Percentiles rank a stretch among this genome's conserved stretches.
These are phyloP conservation scores for Lasiosphaeria hispida DNA, from an alignment of 495 filamentous ascomycete species.

Conservation along the genomic window DNA sequence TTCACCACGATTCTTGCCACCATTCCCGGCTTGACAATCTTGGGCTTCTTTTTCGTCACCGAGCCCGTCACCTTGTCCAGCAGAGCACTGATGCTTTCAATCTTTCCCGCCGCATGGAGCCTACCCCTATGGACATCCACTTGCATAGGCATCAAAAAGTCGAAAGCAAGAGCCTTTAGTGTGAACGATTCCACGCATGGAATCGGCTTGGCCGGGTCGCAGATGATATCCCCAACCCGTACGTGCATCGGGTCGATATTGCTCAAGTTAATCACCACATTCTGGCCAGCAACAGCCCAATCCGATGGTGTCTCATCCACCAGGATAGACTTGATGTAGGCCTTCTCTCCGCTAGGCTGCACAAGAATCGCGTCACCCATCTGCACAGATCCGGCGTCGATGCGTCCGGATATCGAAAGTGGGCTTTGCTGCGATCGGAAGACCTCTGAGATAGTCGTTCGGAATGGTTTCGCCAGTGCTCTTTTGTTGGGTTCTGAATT, in stretches of 20 bases:
- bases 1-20: conserved; percentile 66
- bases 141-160: conserved; percentile 80
- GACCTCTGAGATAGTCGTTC: conserved; percentile 76
- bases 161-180: conserved; percentile 83
- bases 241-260: conserved; percentile 83
- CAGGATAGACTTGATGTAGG: conserved; percentile 72
- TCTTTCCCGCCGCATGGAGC: conserved; percentile 72
- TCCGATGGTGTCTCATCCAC: conserved; percentile 68
- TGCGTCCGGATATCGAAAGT: conserved; percentile 77
- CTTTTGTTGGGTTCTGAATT: conserved; percentile 68
- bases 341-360: conserved; percentile 77
- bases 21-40: conserved; percentile 70
- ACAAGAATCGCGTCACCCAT: conserved; percentile 74
- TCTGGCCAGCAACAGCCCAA: conserved; percentile 96
- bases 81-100: conserved; percentile 64
- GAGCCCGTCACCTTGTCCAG: conserved; percentile 72
- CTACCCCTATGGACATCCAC: conserved; percentile 86
- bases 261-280: conserved; percentile 75
- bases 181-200: conserved; percentile 66
- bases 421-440: conserved; percentile 70
- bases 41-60: conserved; percentile 77
- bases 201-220: conserved; percentile 65
- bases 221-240: conserved; percentile 79
- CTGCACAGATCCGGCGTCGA: conserved; percentile 81
- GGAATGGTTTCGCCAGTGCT: conserved; percentile 73